Percentiles rank a stretch among this genome's conserved stretches.
Evolutionary conservation across 2,329 filamentous ascomycete species (phyloP).

Genomic region (Sporothrix pseudoabietina): DNA sequence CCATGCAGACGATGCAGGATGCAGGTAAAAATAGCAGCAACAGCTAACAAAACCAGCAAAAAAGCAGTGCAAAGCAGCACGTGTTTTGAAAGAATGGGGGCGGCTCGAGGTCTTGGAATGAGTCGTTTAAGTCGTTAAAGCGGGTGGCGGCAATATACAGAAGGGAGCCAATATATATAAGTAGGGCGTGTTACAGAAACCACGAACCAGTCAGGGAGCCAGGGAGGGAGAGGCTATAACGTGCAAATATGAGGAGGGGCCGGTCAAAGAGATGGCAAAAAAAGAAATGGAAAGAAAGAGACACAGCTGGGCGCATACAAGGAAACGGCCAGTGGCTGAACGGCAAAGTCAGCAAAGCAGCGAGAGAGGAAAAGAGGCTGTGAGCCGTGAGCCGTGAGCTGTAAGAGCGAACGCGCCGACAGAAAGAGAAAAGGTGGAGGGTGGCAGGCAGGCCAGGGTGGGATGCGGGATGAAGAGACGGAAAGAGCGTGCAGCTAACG

Average conservation of each 20-base stretch:
- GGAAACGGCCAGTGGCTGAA: background rate
- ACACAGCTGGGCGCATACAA: background rate
- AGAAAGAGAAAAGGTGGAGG: slow-evolving; percentile 2
- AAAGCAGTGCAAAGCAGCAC: background rate
- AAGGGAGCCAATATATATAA: slow-evolving; percentile 23
- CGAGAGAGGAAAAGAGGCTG: background rate
- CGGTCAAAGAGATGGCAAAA: background rate
- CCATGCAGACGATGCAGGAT: slow-evolving; percentile 23
- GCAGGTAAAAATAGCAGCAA: slow-evolving; percentile 14
- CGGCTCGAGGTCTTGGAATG: background rate
- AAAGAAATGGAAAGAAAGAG: background rate
- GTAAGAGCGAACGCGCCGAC: background rate
- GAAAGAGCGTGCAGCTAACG: slow-evolving; percentile 1
- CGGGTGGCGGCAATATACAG: slow-evolving; percentile 19
- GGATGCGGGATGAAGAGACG: slow-evolving; percentile 19
- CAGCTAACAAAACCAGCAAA: background rate
- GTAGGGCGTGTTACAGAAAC: slow-evolving; percentile 18
- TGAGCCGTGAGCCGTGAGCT: background rate
- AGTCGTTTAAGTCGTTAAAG: slow-evolving; percentile 4
- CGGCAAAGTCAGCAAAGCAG: background rate
- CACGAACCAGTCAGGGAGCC: background rate
- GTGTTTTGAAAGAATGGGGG: background rate
- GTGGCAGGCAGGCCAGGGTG: background rate
- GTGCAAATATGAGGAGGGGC: background rate
- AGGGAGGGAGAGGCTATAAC: background rate